phyloP scores from a whole-genome alignment of 2,329 filamentous ascomycete genomes.

The Fusarium anguioides region DNA sequence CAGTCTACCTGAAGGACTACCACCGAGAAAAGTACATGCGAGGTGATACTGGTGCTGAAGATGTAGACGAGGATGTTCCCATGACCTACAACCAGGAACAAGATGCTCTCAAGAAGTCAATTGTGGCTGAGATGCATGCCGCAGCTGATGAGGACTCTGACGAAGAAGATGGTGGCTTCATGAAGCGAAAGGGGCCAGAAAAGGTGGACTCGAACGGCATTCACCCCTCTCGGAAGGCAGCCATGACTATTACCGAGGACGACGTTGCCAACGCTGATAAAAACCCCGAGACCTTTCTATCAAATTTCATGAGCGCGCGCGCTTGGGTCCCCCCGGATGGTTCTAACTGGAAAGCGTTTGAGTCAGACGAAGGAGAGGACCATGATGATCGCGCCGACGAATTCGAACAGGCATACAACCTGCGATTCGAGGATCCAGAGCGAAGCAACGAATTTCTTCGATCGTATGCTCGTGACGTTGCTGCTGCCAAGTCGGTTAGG shows the following conservation, averaged over 20 bases:
- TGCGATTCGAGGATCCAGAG: constrained; percentile 92
- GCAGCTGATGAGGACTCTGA: constrained; percentile 64
- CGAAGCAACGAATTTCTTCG: constrained; percentile 89
- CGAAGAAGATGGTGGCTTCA: constrained; percentile 71
- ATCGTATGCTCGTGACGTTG: constrained; percentile 89
- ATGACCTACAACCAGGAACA: constrained; percentile 91
- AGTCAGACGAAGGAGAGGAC: constrained; percentile 91
- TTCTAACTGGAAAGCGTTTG: constrained; percentile 80
- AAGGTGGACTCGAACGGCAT: constrained; percentile 57
- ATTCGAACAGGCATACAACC: constrained; percentile 93
- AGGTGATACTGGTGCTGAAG: constrained; percentile 70
- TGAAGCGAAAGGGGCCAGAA: constrained; percentile 75
- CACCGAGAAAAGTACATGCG: constrained; percentile 89
- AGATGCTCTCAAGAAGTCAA: constrained; percentile 79
- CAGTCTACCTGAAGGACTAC: constrained; percentile 88
- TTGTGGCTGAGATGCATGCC: constrained; percentile 84
- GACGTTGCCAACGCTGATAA: constrained; percentile 83
- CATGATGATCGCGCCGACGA: constrained; percentile 78
- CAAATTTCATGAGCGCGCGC: constrained; percentile 91
- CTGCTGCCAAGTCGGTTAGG: constrained; percentile 83
- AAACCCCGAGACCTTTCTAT: constrained; percentile 92
- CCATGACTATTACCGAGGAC: constrained; percentile 63
- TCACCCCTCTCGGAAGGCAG: constrained; percentile 65
- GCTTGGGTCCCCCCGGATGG: constrained; percentile 83
- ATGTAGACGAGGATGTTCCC: constrained; percentile 66